Percentiles rank a stretch among this genome's conserved stretches.
phyloP scores from a whole-genome alignment of 345 rosid genomes.

The Eucalyptus rudis region DNA sequence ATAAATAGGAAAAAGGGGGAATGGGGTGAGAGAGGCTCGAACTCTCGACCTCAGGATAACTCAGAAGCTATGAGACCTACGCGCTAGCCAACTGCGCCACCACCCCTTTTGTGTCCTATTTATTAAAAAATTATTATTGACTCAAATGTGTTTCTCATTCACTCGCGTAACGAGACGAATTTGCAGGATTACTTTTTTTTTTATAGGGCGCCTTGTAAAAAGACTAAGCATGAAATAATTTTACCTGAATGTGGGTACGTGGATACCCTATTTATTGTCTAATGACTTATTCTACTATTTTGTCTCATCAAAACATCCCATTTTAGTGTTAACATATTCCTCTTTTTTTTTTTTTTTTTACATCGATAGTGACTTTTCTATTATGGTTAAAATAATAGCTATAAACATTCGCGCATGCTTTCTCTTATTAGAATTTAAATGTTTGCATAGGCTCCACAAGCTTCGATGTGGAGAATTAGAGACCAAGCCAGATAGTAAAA shows the following conservation, averaged over 20 bases:
- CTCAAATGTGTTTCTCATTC: neutral
- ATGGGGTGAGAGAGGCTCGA: constrained; percentile 93
- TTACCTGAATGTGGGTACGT: neutral
- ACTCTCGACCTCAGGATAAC: constrained; percentile 96
- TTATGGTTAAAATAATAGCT: neutral
- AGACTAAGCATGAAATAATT: neutral
- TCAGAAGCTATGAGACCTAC: constrained; percentile 86
- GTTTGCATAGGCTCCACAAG: neutral
- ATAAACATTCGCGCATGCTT: rapidly evolving
- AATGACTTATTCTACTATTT: neutral
- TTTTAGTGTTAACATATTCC: neutral
- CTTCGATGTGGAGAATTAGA: neutral
- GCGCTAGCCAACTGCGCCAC: constrained; percentile 99
- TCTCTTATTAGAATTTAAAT: neutral
- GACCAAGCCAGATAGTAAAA: neutral
- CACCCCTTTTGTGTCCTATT: constrained; percentile 16
- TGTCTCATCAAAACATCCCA: neutral
- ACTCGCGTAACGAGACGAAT: neutral
- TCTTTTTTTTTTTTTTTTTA: neutral
- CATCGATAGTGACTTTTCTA: neutral
- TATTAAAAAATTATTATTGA: rapidly evolving
- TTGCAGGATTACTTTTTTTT: neutral
- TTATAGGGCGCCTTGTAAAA: neutral
- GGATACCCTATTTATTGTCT: neutral
- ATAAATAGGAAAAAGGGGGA: neutral